These are phyloP conservation scores for Solanum pinnatisectum DNA, from an alignment of 257 asterid genomes.

Conservation along the genomic window DNA sequence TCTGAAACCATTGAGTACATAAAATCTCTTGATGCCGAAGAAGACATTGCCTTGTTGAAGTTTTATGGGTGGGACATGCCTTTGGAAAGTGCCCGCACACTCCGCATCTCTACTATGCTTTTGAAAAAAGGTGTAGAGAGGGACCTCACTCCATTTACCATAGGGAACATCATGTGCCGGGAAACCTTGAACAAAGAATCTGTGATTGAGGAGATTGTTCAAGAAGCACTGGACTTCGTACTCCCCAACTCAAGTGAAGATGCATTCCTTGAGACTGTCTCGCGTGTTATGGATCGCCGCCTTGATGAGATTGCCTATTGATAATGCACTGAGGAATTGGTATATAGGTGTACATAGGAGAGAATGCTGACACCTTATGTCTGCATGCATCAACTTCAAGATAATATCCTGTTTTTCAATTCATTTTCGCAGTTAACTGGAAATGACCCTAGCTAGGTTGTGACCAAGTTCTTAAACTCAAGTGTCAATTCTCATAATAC, in stretches of 20 bases:
- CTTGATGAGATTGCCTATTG: conserved; percentile 31
- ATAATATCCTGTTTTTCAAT: background rate
- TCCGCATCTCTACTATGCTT: conserved; percentile 85
- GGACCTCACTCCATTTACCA: conserved; percentile 66
- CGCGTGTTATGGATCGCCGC: conserved; percentile 50
- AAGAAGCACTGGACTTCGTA: conserved; percentile 55
- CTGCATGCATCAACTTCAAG: background rate
- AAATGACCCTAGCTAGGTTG: background rate
- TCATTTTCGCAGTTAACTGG: background rate
- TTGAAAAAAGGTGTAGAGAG: conserved; percentile 73
- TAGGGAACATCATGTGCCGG: conserved; percentile 79
- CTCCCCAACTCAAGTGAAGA: conserved; percentile 66
- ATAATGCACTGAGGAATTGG: background rate
- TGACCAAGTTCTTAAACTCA: background rate
- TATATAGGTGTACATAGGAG: conserved; percentile 19
- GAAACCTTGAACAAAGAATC: conserved; percentile 56
- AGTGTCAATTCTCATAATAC: background rate
- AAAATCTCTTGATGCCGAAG: conserved; percentile 10
- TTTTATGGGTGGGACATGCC: conserved; percentile 24
- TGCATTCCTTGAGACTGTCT: conserved; percentile 55
- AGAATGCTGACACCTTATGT: background rate
- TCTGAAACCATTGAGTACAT: conserved; percentile 3
- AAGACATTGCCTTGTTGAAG: conserved; percentile 6
- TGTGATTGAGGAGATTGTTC: conserved; percentile 57
- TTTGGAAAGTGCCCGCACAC: conserved; percentile 52